These are phyloP conservation scores for Trebouxia sp. DNA, from an alignment of 139 green algal genomes.

Conservation along the genomic window DNA sequence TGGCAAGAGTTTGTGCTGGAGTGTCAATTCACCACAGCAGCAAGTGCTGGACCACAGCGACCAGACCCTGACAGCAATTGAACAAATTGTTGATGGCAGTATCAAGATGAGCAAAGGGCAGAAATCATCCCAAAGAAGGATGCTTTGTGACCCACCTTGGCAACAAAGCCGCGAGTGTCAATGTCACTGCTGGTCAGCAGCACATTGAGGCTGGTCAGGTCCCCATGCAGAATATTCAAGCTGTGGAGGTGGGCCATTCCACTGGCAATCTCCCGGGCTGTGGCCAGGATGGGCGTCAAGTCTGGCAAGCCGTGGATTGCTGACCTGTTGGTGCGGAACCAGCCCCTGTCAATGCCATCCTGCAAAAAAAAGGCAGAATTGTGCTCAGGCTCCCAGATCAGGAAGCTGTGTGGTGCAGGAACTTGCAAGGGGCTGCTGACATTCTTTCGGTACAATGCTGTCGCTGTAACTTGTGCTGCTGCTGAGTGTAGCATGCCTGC, in stretches of 20 bases:
- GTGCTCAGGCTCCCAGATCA: no score
- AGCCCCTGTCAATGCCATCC: constrained; percentile 50
- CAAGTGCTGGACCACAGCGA: neutral
- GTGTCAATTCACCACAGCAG: no score
- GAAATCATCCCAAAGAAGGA: no score
- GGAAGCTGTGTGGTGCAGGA: no score
- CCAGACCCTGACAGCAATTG: no score
- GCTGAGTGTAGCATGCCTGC: neutral
- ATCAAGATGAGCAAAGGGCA: no score
- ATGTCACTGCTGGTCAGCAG: constrained; percentile 44
- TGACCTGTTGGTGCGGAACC: constrained; percentile 48
- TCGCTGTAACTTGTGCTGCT: neutral
- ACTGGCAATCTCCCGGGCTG: constrained; percentile 43
- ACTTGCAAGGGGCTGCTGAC: neutral
- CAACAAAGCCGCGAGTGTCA: constrained; percentile 49
- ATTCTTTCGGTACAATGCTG: neutral
- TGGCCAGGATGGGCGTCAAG: constrained; percentile 42
- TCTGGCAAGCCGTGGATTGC: constrained; percentile 44
- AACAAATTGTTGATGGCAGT: no score
- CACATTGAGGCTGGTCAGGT: constrained; percentile 54
- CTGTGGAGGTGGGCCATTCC: constrained; percentile 52
- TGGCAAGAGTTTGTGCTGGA: no score
- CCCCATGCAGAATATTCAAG: constrained; percentile 48
- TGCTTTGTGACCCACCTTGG: constrained; percentile 46
- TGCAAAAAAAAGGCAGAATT: no score